Conservation (phyloP, 1,284 basidiomycete genomes). For the Stereum hirsutum region DNA sequence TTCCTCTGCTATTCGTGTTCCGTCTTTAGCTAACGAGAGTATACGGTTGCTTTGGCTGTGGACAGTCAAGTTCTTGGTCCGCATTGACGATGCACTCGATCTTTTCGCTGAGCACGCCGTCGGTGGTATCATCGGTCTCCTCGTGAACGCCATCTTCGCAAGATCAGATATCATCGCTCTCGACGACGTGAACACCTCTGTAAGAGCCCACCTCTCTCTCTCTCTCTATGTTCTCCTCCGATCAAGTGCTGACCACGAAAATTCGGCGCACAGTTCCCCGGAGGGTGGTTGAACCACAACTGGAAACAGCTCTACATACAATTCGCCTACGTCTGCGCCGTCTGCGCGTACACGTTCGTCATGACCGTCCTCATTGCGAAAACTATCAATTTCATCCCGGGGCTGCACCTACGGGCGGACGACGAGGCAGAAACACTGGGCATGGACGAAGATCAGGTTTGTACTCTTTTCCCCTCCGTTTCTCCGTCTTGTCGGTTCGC, state of each 20-base stretch:
- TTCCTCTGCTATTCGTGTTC: background rate
- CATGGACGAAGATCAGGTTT: slow-evolving; percentile 81
- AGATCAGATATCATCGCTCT: slow-evolving; percentile 51
- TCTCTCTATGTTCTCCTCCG: no score
- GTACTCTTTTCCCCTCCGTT: slow-evolving; percentile 13
- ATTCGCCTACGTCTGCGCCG: slow-evolving; percentile 73
- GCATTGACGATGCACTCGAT: slow-evolving; percentile 80
- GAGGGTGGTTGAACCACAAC: slow-evolving; percentile 68
- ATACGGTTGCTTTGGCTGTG: slow-evolving; percentile 10
- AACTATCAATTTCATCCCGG: slow-evolving; percentile 68
- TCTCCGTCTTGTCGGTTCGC: background rate
- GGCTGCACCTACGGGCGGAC: slow-evolving; percentile 63
- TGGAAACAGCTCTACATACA: slow-evolving; percentile 80
- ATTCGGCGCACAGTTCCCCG: no score
- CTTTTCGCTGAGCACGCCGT: slow-evolving; percentile 89
- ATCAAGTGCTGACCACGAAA: no score
- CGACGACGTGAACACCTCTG: slow-evolving; percentile 68
- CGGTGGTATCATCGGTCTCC: slow-evolving; percentile 79
- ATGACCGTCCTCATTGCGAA: slow-evolving; percentile 63
- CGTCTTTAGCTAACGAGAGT: slow-evolving; percentile 11
- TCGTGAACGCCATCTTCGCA: slow-evolving; percentile 78
- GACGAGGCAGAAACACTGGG: slow-evolving; percentile 79
- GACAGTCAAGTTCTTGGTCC: slow-evolving; percentile 56
- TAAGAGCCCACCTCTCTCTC: no score
- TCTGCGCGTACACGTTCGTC: slow-evolving; percentile 56